A percentile compares a stretch with the other conserved stretches of the same genome.
Evolutionary conservation across 345 rosid species (phyloP).

Genomic region (Gossypium anomalum): DNA sequence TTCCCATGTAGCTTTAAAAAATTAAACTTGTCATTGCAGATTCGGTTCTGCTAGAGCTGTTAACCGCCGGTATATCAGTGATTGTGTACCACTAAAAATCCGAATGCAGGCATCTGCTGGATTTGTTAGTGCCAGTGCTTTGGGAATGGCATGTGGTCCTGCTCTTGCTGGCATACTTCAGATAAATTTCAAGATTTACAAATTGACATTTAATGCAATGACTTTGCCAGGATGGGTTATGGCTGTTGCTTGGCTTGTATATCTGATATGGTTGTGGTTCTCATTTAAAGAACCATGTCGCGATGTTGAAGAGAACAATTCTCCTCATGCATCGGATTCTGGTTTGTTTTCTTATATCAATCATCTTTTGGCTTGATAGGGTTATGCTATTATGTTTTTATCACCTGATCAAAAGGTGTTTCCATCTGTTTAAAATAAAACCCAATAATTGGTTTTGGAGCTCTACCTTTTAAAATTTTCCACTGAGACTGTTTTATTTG

Average conservation of each 20-base stretch:
- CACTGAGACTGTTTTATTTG: not conserved
- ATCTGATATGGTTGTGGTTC: constrained; percentile 77
- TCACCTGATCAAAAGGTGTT: not conserved
- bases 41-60: constrained; percentile 99
- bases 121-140: constrained; percentile 99
- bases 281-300: constrained; percentile 82
- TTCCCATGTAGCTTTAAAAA: constrained; percentile 8
- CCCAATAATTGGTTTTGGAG: not conserved
- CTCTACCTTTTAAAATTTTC: not conserved
- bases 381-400: not conserved
- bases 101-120: constrained; percentile 99
- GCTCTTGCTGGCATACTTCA: constrained; percentile 97
- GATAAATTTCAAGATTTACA: constrained; percentile 69
- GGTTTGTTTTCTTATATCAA: constrained; percentile 34
- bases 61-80: constrained; percentile 94
- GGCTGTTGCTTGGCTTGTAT: constrained; percentile 87
- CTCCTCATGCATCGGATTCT: constrained; percentile 35
- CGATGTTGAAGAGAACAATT: constrained; percentile 43
- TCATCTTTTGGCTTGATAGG: constrained; percentile 8
- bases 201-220: constrained; percentile 66
- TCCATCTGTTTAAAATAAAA: not conserved
- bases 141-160: constrained; percentile 99
- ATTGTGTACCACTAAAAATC: constrained; percentile 81
- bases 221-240: constrained; percentile 99
- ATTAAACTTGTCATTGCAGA: constrained; percentile 37